These are phyloP conservation scores for Polytrichum formosum DNA, from an alignment of 225 moss, liverwort and hornwort species.

Conservation along the genomic window DNA sequence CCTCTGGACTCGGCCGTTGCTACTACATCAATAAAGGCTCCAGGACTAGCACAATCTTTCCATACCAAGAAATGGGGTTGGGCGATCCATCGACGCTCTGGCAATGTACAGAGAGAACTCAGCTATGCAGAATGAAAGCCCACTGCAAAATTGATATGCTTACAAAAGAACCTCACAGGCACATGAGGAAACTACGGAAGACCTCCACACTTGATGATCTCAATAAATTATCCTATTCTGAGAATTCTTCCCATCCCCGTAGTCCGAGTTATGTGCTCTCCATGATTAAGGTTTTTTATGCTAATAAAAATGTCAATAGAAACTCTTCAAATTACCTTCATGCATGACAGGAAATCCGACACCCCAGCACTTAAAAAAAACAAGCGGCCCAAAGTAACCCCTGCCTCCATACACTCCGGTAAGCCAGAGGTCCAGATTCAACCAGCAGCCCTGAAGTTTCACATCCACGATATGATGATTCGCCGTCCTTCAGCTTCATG, in stretches of 20 bases:
- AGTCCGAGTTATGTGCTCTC: neutral
- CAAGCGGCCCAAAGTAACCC: constrained; percentile 52
- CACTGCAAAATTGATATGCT: neutral
- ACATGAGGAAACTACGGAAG: neutral
- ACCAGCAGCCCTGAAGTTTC: constrained; percentile 28
- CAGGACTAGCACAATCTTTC: neutral
- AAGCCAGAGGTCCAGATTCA: constrained; percentile 27
- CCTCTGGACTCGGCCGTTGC: neutral
- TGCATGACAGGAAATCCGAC: constrained; percentile 37
- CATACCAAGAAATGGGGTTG: neutral
- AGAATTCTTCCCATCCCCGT: neutral
- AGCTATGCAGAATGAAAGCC: neutral
- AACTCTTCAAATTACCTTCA: constrained; percentile 53
- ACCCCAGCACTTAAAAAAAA: constrained; percentile 33
- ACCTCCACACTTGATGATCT: neutral
- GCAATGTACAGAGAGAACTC: neutral
- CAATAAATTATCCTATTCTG: neutral
- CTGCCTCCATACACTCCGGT: constrained; percentile 60
- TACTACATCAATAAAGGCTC: neutral
- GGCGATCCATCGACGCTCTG: neutral
- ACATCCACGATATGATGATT: neutral
- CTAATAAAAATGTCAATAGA: neutral
- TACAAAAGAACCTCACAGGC: too few species aligned
- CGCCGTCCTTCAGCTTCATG: constrained; percentile 1
- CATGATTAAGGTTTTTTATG: neutral